Evolutionary conservation across 805 yeast species (phyloP).

Genomic region (Nakazawaea pomicola): DNA sequence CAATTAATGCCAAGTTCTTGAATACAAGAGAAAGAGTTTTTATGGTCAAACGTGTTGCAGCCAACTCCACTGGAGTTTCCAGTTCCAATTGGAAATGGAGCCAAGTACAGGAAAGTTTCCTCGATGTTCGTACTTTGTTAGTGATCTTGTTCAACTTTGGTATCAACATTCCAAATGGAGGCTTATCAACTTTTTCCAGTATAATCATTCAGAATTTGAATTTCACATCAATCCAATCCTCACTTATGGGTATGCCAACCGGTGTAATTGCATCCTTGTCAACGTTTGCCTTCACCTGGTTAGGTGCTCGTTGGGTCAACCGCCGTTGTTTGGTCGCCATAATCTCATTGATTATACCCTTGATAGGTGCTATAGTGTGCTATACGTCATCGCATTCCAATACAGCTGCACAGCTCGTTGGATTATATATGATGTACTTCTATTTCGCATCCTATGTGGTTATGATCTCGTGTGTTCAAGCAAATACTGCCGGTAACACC

Average conservation of each 20-base stretch:
- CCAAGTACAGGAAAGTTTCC: constrained; percentile 38
- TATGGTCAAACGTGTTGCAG: constrained; percentile 24
- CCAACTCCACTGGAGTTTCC: constrained; percentile 41
- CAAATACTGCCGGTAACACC: constrained; percentile 44
- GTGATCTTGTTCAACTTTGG: constrained; percentile 23
- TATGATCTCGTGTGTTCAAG: constrained; percentile 27
- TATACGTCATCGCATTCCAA: constrained; percentile 19
- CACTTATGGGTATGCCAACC: constrained; percentile 25
- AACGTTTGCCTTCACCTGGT: constrained; percentile 26
- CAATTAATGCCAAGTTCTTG: constrained; percentile 39
- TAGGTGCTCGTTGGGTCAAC: constrained; percentile 26
- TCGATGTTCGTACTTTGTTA: constrained; percentile 24
- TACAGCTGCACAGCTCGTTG: constrained; percentile 24
- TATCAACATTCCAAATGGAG: constrained; percentile 28
- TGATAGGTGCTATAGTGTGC: constrained; percentile 24
- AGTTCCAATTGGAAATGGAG: constrained; percentile 31
- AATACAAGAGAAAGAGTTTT: constrained; percentile 30
- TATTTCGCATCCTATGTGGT: constrained; percentile 28
- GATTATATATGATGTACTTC: constrained; percentile 29
- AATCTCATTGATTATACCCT: constrained; percentile 22
- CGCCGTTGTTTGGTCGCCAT: constrained; percentile 23
- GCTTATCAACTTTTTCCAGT: constrained; percentile 23
- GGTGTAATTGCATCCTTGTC: constrained; percentile 32
- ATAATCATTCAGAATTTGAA: constrained; percentile 24
- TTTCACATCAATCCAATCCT: constrained; percentile 15